A percentile compares a stretch with the other conserved stretches of the same genome.
phyloP scores from a whole-genome alignment of 2,329 filamentous ascomycete genomes.

The Colletotrichum sidae region DNA sequence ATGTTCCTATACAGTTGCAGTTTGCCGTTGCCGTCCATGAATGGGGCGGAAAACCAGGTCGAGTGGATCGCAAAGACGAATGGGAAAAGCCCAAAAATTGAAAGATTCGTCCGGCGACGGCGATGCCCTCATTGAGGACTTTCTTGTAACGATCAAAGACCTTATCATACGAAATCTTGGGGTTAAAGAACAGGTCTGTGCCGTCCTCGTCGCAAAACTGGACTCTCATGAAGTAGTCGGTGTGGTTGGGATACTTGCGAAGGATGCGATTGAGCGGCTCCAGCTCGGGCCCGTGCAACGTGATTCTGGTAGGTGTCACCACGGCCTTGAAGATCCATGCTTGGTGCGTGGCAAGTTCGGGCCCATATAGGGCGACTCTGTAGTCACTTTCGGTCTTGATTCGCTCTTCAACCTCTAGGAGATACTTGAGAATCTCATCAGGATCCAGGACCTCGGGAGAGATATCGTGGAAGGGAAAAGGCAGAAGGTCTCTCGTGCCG shows the following conservation, averaged over 20 bases:
- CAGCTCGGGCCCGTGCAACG: slow-evolving; percentile 69
- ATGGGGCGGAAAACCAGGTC: slow-evolving; percentile 71
- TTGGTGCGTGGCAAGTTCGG: slow-evolving; percentile 51
- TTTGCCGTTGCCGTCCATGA: slow-evolving; percentile 47
- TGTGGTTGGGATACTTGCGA: slow-evolving; percentile 70
- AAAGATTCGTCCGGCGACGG: slow-evolving; percentile 72
- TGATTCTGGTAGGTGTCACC: slow-evolving; percentile 70
- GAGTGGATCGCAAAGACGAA: slow-evolving; percentile 80
- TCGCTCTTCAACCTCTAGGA: slow-evolving; percentile 55
- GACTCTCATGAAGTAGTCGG: slow-evolving; percentile 76
- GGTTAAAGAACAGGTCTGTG: slow-evolving; percentile 69
- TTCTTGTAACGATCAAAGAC: slow-evolving; percentile 71
- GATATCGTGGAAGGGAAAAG: slow-evolving; percentile 63
- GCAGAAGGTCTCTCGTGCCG: slow-evolving; percentile 62
- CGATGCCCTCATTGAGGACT: slow-evolving; percentile 69
- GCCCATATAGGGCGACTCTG: slow-evolving; percentile 38
- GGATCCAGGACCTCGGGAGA: slow-evolving; percentile 56
- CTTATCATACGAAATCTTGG: slow-evolving; percentile 55
- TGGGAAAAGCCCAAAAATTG: slow-evolving; percentile 83
- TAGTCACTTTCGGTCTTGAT: slow-evolving; percentile 41
- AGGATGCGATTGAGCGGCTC: slow-evolving; percentile 79
- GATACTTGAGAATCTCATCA: slow-evolving; percentile 51
- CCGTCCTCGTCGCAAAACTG: slow-evolving; percentile 82
- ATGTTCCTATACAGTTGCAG: slow-evolving; percentile 55
- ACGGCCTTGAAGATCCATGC: slow-evolving; percentile 65